These are phyloP conservation scores for Nannizzia gypsea DNA, from an alignment of 2,329 filamentous ascomycete species.

Conservation along the genomic window DNA sequence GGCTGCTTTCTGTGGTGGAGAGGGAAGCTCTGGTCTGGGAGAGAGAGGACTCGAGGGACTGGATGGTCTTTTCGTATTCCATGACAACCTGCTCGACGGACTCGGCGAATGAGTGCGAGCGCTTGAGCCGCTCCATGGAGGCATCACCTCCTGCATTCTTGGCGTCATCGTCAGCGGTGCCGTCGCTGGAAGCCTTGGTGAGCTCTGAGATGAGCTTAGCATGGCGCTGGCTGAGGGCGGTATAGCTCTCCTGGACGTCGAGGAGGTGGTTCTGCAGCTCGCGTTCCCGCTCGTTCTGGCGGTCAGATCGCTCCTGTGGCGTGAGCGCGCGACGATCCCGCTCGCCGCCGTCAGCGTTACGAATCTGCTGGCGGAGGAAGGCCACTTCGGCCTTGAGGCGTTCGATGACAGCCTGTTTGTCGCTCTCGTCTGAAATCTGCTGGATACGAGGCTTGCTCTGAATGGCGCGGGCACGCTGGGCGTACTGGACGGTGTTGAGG, in stretches of 20 bases:
- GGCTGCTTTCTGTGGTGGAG: conserved; percentile 68
- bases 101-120: conserved; percentile 90
- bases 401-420: conserved; percentile 90
- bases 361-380: conserved; percentile 87
- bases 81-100: conserved; percentile 92
- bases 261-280: conserved; percentile 90
- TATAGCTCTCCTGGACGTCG: conserved; percentile 91
- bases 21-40: conserved; percentile 77
- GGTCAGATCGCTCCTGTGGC: conserved; percentile 60
- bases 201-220: conserved; percentile 92
- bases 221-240: conserved; percentile 77
- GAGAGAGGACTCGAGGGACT: conserved; percentile 79
- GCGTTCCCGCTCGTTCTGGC: conserved; percentile 70
- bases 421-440: conserved; percentile 72
- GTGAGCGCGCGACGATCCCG: conserved; percentile 38
- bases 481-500: conserved; percentile 93
- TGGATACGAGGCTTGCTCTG: conserved; percentile 97
- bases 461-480: conserved; percentile 86
- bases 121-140: conserved; percentile 76
- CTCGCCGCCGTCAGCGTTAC: conserved; percentile 61
- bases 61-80: conserved; percentile 98
- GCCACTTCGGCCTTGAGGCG: conserved; percentile 85
- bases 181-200: conserved; percentile 62
- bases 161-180: conserved; percentile 30
- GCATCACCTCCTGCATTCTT: conserved; percentile 56